Conservation (phyloP, 2,329 filamentous ascomycete genomes). For the Exophiala sp. region DNA sequence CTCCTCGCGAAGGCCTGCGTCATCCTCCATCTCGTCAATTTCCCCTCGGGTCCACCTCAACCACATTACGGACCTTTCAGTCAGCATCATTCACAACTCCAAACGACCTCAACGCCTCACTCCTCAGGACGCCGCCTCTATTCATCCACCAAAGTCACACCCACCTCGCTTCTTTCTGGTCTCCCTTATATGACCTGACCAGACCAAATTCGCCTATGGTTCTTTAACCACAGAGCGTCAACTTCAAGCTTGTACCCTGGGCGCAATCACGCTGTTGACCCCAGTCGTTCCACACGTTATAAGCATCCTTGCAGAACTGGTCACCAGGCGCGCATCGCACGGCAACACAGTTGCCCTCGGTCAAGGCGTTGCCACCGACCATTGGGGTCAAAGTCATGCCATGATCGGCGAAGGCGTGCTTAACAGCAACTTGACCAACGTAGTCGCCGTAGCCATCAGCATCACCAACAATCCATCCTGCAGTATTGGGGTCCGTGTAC, state of each 20-base stretch:
- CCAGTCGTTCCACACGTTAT: constrained; percentile 17
- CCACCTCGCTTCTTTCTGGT: no score
- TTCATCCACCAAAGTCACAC: no score
- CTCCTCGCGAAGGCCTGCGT: no score
- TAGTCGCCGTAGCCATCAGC: constrained; percentile 9
- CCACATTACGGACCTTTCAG: no score
- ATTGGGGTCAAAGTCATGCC: constrained; percentile 11
- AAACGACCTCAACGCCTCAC: no score
- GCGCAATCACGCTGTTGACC: constrained; percentile 14
- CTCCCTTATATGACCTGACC: no score
- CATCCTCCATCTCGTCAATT: no score
- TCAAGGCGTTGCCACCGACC: neutral
- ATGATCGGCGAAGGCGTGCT: constrained; percentile 9
- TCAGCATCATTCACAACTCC: no score
- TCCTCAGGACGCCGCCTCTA: no score
- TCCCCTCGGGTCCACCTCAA: no score
- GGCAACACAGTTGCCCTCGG: constrained; percentile 7
- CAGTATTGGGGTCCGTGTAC: constrained; percentile 4
- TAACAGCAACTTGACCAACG: constrained; percentile 7
- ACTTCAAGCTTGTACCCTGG: constrained; percentile 6
- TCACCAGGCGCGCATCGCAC: constrained; percentile 10
- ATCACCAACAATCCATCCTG: constrained; percentile 7
- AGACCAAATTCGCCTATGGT: no score
- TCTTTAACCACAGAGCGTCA: constrained; percentile 16
- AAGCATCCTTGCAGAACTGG: constrained; percentile 10